These are phyloP conservation scores for Blastosporella zonata DNA, from an alignment of 1,284 basidiomycete species.

Conservation along the genomic window DNA sequence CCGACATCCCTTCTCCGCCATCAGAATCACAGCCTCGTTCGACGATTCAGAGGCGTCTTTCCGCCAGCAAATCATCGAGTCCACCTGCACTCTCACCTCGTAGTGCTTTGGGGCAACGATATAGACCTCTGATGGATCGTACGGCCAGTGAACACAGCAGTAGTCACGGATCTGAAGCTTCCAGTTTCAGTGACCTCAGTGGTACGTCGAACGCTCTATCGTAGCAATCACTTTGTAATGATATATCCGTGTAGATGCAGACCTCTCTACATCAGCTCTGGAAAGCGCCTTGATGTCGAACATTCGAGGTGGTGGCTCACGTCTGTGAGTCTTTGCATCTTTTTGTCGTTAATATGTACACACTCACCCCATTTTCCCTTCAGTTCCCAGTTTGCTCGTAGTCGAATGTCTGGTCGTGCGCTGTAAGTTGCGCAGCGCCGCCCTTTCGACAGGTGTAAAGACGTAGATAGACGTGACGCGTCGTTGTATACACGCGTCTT, in stretches of 20 bases:
- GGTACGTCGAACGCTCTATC: slow-evolving; percentile 42
- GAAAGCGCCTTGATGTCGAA: slow-evolving; percentile 75
- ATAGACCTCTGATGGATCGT: slow-evolving; percentile 38
- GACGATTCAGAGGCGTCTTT: slow-evolving; percentile 51
- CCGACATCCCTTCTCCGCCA: slow-evolving; percentile 71
- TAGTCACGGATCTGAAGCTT: slow-evolving; percentile 64
- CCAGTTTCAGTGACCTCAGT: slow-evolving; percentile 81
- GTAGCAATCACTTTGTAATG: slow-evolving; percentile 3
- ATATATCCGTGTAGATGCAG: slow-evolving; percentile 46
- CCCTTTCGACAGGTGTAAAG: neutral
- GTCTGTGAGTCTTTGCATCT: slow-evolving; percentile 43
- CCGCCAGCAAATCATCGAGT: slow-evolving; percentile 55
- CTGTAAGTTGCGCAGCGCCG: slow-evolving; percentile 16
- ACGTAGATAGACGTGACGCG: slow-evolving; percentile 12
- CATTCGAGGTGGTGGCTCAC: slow-evolving; percentile 48
- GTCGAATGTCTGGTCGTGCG: slow-evolving; percentile 36
- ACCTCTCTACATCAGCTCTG: slow-evolving; percentile 68
- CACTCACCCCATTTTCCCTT: neutral
- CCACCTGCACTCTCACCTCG: slow-evolving; percentile 55
- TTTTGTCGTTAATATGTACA: slow-evolving; percentile 9
- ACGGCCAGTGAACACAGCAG: slow-evolving; percentile 57
- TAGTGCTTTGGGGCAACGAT: slow-evolving; percentile 47
- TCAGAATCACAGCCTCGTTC: slow-evolving; percentile 43
- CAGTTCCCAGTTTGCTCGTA: slow-evolving; percentile 45
- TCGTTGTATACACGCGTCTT: slow-evolving; percentile 14